Conservation (phyloP, 768 basidiomycete genomes). For the Phlebiopsis gigantea region DNA sequence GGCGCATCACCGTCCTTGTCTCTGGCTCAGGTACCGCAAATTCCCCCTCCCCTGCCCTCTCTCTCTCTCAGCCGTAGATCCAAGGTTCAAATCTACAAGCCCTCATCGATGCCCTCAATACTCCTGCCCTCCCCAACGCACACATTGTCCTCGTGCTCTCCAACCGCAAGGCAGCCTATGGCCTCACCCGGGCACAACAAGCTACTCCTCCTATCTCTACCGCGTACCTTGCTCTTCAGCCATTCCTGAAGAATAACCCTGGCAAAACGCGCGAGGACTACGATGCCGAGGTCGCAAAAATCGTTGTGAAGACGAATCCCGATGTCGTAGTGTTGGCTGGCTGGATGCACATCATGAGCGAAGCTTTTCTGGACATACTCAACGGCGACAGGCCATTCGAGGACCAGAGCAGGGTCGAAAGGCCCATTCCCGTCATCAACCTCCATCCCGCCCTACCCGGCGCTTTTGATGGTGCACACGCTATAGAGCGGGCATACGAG, state of each 20-base stretch:
- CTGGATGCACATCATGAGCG: constrained; percentile 96
- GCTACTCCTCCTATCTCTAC: constrained; percentile 78
- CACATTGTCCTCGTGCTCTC: constrained; percentile 81
- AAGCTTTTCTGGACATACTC: constrained; percentile 70
- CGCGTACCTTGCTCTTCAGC: constrained; percentile 76
- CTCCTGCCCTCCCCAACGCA: constrained; percentile 65
- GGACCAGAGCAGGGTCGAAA: constrained; percentile 28
- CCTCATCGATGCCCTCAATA: constrained; percentile 81
- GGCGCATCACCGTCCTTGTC: constrained; percentile 53
- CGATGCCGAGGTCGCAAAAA: constrained; percentile 72
- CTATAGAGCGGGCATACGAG: constrained; percentile 84
- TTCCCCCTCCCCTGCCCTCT: background rate
- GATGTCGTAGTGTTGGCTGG: constrained; percentile 94
- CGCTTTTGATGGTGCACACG: constrained; percentile 93
- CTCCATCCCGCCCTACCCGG: constrained; percentile 95
- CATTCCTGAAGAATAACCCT: constrained; percentile 70
- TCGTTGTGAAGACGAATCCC: constrained; percentile 58
- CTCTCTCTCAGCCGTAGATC: background rate
- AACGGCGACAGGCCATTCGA: constrained; percentile 34
- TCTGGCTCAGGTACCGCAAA: constrained; percentile 51
- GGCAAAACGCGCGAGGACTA: constrained; percentile 78
- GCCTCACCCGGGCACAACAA: constrained; percentile 71
- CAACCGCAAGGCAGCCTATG: constrained; percentile 88
- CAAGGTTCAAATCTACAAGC: constrained; percentile 95
- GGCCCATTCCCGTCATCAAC: constrained; percentile 82